Percentiles rank a stretch among this genome's conserved stretches.
These are phyloP conservation scores for Rhodamnia rubescens DNA, from an alignment of 345 rosid genomes.

Conservation along the genomic window DNA sequence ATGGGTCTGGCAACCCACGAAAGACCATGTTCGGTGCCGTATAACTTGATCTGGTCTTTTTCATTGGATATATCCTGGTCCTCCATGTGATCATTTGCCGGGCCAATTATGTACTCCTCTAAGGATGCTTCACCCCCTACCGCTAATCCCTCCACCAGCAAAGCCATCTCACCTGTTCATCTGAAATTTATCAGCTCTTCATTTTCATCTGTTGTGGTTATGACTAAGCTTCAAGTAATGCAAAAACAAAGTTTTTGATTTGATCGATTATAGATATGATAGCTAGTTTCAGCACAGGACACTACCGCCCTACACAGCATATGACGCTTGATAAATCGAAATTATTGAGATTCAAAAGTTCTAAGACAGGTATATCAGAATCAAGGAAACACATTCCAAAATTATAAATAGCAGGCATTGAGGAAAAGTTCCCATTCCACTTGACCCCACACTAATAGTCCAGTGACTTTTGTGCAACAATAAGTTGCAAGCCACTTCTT, in stretches of 20 bases:
- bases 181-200: background rate
- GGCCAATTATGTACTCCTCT: conserved; percentile 15
- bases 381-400: background rate
- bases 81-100: background rate
- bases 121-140: conserved; percentile 9
- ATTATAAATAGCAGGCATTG: background rate
- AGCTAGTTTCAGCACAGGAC: background rate
- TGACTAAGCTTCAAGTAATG: background rate
- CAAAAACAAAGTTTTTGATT: background rate
- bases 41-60: conserved; percentile 10
- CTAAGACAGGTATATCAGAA: background rate
- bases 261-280: background rate
- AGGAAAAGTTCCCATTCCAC: background rate
- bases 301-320: background rate
- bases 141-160: conserved; percentile 13
- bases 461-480: background rate
- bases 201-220: background rate
- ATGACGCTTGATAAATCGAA: background rate
- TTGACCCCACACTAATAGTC: background rate
- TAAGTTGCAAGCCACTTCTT: background rate
- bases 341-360: no score
- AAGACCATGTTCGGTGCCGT: conserved; percentile 2
- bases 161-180: conserved; percentile 13
- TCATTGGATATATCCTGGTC: background rate
- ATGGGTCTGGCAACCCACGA: conserved; percentile 13